Evolutionary conservation across 2,329 filamentous ascomycete genomes (phyloP), one percentile per base, ranked within the genome.

Genomic region (Fusarium citri): DNA sequence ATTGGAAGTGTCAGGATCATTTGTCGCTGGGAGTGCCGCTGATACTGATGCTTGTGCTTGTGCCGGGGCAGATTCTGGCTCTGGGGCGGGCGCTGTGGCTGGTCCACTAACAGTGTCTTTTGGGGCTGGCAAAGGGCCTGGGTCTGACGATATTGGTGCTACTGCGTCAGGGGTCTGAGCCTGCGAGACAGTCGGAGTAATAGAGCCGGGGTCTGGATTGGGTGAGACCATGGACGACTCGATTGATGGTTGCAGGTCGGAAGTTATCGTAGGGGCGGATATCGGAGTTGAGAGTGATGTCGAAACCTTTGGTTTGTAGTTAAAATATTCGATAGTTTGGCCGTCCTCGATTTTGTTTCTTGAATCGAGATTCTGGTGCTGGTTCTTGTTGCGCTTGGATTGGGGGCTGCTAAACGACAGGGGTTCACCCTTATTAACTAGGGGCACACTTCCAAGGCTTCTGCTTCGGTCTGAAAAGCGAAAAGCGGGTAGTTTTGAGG

Each of bases 401-500:
- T 64, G 67, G 50, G 30, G 63, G 42, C 34, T 71, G 55, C 48
- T 58, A 51, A 69, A 55, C 25, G 48, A 49, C 64, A 71, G 64
- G 68, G 68, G 55, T 54, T 65, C 69, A 43, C 46, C 59, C 48
- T 61, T 69, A 51, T 61, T 63, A 48, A 75, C 69, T 72, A 71
- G 55, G 71, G 67, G 66, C 68, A 72, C 68, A 64, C 61, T 66
- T 74, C 58, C 60, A 71, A 65, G 59, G 43, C 62, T 63, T 48
- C 51, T 72, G 64, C 61, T 80, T 59, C 84, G 78, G 77, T 87
- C 85, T 69, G 81, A 83, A 74, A 86, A 86, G 62, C 86, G 86
- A 76, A 85, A 87, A 23, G 85, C 82, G 28, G 86, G 86, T 69
- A 87, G 78, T 72, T 87, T 88, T 66, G 86, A 88, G 41, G 85